These are phyloP conservation scores for Tricholoma furcatifolium DNA, from an alignment of 768 basidiomycete species.

Conservation along the genomic window DNA sequence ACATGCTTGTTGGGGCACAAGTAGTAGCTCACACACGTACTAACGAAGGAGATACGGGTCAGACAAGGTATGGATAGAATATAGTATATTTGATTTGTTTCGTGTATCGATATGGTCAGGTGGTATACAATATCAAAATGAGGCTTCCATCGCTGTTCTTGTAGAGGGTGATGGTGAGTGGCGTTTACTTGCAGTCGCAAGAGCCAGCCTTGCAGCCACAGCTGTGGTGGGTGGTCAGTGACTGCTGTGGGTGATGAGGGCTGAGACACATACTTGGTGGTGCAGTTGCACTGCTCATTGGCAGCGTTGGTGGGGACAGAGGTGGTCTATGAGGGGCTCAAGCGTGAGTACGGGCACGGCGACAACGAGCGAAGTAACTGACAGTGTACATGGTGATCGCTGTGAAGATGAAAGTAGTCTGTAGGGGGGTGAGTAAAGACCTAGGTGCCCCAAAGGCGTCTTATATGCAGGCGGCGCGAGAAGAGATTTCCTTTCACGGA, in stretches of 20 bases:
- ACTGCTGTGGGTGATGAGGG: not conserved
- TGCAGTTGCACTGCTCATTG: conserved; percentile 24
- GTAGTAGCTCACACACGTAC: not conserved
- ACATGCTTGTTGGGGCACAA: too few species aligned
- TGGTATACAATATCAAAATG: not conserved
- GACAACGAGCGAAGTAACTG: not conserved
- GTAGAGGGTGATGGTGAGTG: not conserved
- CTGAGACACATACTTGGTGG: conserved; percentile 17
- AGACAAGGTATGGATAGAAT: not conserved
- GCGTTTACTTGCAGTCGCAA: not conserved
- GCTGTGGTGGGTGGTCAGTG: not conserved
- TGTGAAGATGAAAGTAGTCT: not conserved
- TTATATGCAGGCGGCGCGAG: not conserved
- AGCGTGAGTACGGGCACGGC: not conserved
- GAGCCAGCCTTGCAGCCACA: conserved; percentile 2
- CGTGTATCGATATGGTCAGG: not conserved
- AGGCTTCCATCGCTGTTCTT: not conserved
- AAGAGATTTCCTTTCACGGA: conserved; percentile 6
- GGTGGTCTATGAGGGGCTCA: conserved; percentile 18
- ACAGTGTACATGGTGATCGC: conserved; percentile 15
- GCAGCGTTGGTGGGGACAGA: conserved; percentile 26
- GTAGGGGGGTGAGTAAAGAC: too few species aligned
- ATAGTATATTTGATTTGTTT: not conserved
- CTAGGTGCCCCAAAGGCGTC: too few species aligned
- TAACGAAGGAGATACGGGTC: not conserved